phyloP scores from a whole-genome alignment of 2,329 filamentous ascomycete genomes.

The Aureobasidium lini region DNA sequence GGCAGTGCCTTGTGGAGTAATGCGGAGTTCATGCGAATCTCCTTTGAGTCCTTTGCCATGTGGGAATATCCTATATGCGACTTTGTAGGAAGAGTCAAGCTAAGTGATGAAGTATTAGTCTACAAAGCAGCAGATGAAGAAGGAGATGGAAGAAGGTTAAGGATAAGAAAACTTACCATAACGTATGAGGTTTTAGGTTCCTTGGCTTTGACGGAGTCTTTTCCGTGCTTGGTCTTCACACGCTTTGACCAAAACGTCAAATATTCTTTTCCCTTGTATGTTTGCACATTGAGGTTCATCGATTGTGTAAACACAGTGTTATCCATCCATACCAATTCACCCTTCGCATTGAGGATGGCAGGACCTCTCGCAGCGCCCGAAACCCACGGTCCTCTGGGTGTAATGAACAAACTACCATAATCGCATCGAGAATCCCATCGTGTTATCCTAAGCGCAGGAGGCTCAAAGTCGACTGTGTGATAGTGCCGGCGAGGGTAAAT shows the following conservation, averaged over 20 bases:
- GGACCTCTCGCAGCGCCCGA: background rate
- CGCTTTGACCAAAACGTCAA: background rate
- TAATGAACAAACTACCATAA: background rate
- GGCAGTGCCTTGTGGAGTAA: conserved; percentile 20
- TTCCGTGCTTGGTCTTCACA: background rate
- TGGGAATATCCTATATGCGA: conserved; percentile 19
- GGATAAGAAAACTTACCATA: background rate
- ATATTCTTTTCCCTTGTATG: background rate
- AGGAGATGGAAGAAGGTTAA: background rate
- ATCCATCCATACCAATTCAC: background rate
- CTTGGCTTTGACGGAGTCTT: too few species aligned
- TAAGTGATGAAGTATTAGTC: conserved; percentile 8
- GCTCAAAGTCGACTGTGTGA: background rate
- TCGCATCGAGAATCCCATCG: background rate
- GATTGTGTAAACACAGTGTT: background rate
- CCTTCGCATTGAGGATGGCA: background rate
- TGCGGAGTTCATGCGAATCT: conserved; percentile 22
- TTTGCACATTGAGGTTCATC: background rate
- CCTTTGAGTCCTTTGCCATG: conserved; percentile 9
- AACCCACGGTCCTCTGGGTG: background rate
- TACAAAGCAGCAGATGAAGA: too few species aligned
- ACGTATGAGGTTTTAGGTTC: background rate
- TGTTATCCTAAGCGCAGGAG: background rate
- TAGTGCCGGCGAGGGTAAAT: too few species aligned
- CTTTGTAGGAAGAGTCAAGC: conserved; percentile 20